These are phyloP conservation scores for Vicia villosa DNA, from an alignment of 306 rosid genomes.

Conservation along the genomic window DNA sequence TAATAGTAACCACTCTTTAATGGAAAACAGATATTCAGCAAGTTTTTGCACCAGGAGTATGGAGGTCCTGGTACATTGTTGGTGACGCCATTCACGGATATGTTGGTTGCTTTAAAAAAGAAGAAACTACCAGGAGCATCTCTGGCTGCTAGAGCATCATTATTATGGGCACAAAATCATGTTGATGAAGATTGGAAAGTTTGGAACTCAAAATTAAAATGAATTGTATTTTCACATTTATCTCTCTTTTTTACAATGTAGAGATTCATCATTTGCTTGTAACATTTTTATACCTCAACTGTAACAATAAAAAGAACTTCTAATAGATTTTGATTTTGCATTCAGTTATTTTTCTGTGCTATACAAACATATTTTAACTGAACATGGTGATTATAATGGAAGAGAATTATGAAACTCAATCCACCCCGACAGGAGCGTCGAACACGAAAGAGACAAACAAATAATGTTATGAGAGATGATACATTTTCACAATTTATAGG, in stretches of 20 bases:
- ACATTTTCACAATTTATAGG: conserved; percentile 26
- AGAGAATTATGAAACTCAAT: conserved; percentile 27
- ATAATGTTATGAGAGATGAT: too few species aligned
- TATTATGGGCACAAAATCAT: conserved; percentile 69
- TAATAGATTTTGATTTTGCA: conserved; percentile 34
- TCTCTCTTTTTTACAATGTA: conserved; percentile 25
- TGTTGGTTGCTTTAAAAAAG: conserved; percentile 42
- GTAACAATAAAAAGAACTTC: conserved; percentile 28
- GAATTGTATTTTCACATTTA: conserved; percentile 34
- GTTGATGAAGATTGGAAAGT: conserved; percentile 70
- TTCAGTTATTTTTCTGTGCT: conserved; percentile 46
- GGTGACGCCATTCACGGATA: conserved; percentile 75
- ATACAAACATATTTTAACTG: conserved; percentile 46
- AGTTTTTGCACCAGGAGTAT: conserved; percentile 65
- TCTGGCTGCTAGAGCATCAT: conserved; percentile 66
- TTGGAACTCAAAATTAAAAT: conserved; percentile 62
- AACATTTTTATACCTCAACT: conserved; percentile 25
- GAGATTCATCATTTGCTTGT: conserved; percentile 34
- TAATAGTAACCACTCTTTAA: conserved; percentile 30
- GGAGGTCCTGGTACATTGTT: conserved; percentile 82
- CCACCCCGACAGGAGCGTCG: conserved; percentile 10
- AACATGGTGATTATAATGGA: conserved; percentile 49
- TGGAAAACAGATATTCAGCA: conserved; percentile 56
- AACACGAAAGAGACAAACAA: conserved; percentile 42
- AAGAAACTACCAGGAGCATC: conserved; percentile 44